Base-by-base conservation (phyloP, 352 stramenopile genomes). In the Peronospora belbahrii region DNA sequence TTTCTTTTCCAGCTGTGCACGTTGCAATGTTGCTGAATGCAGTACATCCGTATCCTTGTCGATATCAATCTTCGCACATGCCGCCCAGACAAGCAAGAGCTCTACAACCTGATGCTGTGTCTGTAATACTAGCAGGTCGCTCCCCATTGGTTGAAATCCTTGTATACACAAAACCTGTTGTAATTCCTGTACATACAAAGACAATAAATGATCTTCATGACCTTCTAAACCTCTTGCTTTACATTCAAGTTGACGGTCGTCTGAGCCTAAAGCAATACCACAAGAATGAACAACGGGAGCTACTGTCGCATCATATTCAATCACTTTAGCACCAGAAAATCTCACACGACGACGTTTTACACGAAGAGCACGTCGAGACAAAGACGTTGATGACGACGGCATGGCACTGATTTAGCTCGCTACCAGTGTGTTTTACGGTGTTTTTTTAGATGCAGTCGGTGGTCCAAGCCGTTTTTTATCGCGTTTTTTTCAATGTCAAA, bases 321-420 rank as follows among this genome's bases (percentile, higher is more conserved):
- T 80, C 55, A 70, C 74, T 22, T 72, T 54, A 14, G 73, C 60
- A 35, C 76, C 76, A 0, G 33, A 38, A 56, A 88, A 88, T 44
- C 17, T 34, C 59, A 84, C 68, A 42, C 62, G 70, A 37, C 52
- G 48, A 28, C 8, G 11, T 1, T 23, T 35, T 15, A 30, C 18
- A 24, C 14, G 15, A n/a, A 8, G 10, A 20, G 9, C 9, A 6
- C 13, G 14, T 25, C 17, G 6, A 8, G 37, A 23, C 1, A 11
- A 33, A 20, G 30, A 35, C 30, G 30, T 19, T 13, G 44, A 48
- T 20, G 41, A 14, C 18, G 18, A 3, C n/a, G 34, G 6, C 25
- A 46, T 40, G 5, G 28, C 6, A 3, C 6, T 9, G 24, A 6
- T 28, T 10, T 28, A n/a, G n/a, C n/a, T n/a, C n/a, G n/a, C n/a